These are phyloP conservation scores for Cryphonectria carpinicola DNA, from an alignment of 2,329 filamentous ascomycete species.

Conservation along the genomic window DNA sequence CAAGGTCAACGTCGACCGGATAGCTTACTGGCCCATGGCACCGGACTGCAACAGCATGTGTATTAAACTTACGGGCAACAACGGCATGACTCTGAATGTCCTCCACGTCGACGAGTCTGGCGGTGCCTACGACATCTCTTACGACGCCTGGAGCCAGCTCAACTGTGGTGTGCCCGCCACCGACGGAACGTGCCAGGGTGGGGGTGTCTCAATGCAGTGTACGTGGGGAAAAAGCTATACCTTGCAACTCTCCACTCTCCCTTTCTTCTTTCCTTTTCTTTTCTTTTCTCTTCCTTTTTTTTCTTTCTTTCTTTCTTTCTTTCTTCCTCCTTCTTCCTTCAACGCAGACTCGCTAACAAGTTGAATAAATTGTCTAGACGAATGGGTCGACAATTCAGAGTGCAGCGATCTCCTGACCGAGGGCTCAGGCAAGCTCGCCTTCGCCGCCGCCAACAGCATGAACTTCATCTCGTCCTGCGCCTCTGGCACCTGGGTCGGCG, in stretches of 20 bases:
- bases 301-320: background rate
- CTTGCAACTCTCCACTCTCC: background rate
- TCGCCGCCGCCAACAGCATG: slow-evolving; percentile 61
- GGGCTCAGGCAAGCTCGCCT: slow-evolving; percentile 53
- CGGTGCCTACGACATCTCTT: slow-evolving; percentile 62
- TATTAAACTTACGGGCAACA: slow-evolving; percentile 52
- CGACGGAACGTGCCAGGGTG: slow-evolving; percentile 50
- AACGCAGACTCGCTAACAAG: background rate
- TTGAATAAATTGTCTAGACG: slow-evolving; percentile 37
- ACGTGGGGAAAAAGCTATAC: background rate
- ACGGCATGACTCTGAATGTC: slow-evolving; percentile 57
- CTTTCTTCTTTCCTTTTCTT: background rate
- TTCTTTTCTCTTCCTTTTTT: background rate
- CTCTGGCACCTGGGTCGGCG: slow-evolving; percentile 53
- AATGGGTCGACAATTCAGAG: slow-evolving; percentile 50
- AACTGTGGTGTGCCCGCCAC: slow-evolving; percentile 53
- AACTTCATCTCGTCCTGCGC: slow-evolving; percentile 54
- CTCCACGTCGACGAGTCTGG: slow-evolving; percentile 60
- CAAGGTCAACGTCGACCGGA: slow-evolving; percentile 63
- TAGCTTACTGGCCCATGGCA: slow-evolving; percentile 62
- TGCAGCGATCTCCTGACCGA: slow-evolving; percentile 56
- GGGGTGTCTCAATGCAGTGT: slow-evolving; percentile 52
- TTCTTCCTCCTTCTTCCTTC: no score
- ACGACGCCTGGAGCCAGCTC: slow-evolving; percentile 66
- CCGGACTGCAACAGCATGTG: slow-evolving; percentile 61